Conservation (phyloP, 2,329 filamentous ascomycete genomes). For the Colletotrichum sp. region DNA sequence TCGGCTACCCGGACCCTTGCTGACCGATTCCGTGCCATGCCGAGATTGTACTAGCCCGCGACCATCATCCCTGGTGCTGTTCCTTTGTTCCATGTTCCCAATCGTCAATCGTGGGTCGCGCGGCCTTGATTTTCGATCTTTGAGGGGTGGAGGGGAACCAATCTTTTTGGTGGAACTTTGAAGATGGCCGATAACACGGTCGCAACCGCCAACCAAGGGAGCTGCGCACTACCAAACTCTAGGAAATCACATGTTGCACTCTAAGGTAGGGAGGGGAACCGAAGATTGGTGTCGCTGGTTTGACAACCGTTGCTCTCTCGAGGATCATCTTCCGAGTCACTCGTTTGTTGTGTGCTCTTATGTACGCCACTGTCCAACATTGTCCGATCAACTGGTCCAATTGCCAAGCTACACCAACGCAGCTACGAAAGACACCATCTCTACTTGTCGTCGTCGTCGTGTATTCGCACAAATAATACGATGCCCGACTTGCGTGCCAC, state of each 20-base stretch:
- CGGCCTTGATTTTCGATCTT: not conserved
- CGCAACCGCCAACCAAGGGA: not conserved
- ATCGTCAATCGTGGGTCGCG: not conserved
- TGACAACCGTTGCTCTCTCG: not conserved
- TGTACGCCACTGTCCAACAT: not conserved
- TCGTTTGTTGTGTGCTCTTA: not conserved
- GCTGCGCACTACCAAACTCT: not conserved
- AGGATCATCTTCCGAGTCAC: not conserved
- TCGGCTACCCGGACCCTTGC: not conserved
- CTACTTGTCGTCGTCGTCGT: not conserved
- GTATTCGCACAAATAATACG: not conserved
- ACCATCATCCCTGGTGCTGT: not conserved
- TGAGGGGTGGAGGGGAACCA: not conserved
- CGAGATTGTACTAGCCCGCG: not conserved
- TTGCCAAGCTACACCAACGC: not conserved
- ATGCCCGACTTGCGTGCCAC: not conserved
- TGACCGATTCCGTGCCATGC: not conserved
- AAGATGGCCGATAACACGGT: not conserved
- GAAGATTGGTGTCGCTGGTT: not conserved
- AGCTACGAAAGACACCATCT: not conserved
- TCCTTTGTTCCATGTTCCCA: not conserved
- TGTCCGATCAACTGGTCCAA: not conserved
- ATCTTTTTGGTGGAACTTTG: not conserved
- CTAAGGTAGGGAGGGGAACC: not conserved
- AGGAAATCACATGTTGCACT: conserved; percentile 9